phyloP scores from a whole-genome alignment of 2,329 filamentous ascomycete genomes.

The Scedosporium boydii region DNA sequence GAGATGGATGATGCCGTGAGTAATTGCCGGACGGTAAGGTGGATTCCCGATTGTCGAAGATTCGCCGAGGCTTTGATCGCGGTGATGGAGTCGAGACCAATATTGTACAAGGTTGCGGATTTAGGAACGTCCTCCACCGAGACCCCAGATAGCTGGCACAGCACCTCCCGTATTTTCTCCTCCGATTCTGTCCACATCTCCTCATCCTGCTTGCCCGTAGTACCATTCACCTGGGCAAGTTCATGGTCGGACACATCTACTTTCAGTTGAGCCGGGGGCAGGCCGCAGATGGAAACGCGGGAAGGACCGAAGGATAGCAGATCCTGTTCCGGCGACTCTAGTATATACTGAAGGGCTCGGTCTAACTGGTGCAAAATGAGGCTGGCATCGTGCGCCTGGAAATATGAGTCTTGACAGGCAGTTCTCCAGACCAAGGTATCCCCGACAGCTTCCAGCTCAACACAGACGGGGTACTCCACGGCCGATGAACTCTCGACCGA shows the following conservation, averaged over 20 bases:
- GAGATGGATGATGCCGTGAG: slow-evolving; percentile 54
- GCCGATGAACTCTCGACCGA: slow-evolving; percentile 56
- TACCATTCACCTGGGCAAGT: neutral
- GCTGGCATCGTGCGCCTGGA: slow-evolving; percentile 34
- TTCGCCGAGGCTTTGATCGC: slow-evolving; percentile 74
- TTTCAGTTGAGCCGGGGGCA: slow-evolving; percentile 24
- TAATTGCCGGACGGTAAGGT: slow-evolving; percentile 61
- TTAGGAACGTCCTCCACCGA: slow-evolving; percentile 47
- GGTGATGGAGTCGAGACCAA: slow-evolving; percentile 86
- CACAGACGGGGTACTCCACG: slow-evolving; percentile 73
- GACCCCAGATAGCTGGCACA: slow-evolving; percentile 52
- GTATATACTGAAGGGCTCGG: slow-evolving; percentile 43
- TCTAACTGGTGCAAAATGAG: slow-evolving; percentile 52
- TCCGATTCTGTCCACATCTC: slow-evolving; percentile 25
- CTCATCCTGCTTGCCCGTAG: neutral
- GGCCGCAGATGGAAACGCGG: slow-evolving; percentile 54
- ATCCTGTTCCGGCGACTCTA: slow-evolving; percentile 35
- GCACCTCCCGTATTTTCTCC: slow-evolving; percentile 31
- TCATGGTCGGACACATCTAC: neutral
- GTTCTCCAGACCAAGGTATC: slow-evolving; percentile 57
- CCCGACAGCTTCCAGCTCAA: slow-evolving; percentile 62
- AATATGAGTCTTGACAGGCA: slow-evolving; percentile 53
- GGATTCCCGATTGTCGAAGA: slow-evolving; percentile 53
- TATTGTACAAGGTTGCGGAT: slow-evolving; percentile 63
- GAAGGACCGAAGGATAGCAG: slow-evolving; percentile 43